phyloP scores from a whole-genome alignment of 352 stramenopile genomes.

The Thalassiosira mediterranea region DNA sequence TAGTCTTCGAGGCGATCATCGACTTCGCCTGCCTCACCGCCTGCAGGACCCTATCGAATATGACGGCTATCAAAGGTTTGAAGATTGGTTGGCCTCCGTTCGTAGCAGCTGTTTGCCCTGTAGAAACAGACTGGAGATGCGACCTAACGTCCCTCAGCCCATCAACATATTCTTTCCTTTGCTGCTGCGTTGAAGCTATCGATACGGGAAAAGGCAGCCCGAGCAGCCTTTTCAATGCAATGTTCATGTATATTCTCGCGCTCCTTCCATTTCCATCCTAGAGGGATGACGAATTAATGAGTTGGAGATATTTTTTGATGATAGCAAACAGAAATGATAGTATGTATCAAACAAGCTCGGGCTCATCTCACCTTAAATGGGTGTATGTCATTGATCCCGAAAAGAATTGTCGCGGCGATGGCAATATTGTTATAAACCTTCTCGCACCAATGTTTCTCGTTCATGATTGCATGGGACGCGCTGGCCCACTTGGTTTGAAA shows the following conservation, averaged over 20 bases:
- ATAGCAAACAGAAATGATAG: no score
- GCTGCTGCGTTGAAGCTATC: constrained; percentile 35
- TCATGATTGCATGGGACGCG: not conserved
- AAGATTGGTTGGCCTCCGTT: constrained; percentile 27
- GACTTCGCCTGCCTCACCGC: constrained; percentile 41
- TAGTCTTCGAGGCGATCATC: constrained; percentile 44
- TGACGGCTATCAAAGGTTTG: constrained; percentile 29
- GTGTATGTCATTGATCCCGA: constrained; percentile 61
- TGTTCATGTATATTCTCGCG: constrained; percentile 55
- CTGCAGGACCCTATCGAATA: constrained; percentile 45
- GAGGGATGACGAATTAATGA: no score
- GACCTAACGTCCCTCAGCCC: constrained; percentile 34
- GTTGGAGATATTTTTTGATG: no score
- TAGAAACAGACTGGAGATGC: constrained; percentile 19
- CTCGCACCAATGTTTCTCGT: constrained; percentile 14
- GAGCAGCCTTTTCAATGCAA: constrained; percentile 22
- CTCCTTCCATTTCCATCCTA: constrained; percentile 60
- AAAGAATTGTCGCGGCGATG: constrained; percentile 53
- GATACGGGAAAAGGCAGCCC: constrained; percentile 55
- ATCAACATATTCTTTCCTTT: constrained; percentile 50
- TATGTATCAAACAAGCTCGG: no score
- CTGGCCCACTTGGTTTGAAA: not conserved
- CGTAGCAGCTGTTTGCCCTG: constrained; percentile 19
- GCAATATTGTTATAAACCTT: constrained; percentile 4
- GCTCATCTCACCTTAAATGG: no score